Base-by-base conservation (phyloP, 305 asterid genomes). In the Fraxinus nigra region DNA sequence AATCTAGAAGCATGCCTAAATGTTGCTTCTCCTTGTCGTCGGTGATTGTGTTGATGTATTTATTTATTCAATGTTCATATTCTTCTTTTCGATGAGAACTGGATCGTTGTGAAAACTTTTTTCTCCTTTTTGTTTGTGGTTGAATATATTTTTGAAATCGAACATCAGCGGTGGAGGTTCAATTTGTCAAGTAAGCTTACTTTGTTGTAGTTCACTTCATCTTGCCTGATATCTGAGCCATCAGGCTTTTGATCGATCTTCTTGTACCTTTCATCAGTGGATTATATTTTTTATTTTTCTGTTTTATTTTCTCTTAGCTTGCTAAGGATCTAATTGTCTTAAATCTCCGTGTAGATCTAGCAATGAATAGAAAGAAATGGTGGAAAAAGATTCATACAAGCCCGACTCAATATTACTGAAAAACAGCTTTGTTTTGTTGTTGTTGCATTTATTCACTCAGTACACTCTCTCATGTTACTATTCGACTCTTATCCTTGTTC, bases 51-150 rank as follows among this genome's bases (percentile, higher is more conserved):
- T 82, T 63, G 48, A 28, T 14, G 54, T 46, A 74, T 83, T 67
- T 3, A 8, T n/a, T 35, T 76, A 83, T 77, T 35, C 48, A 80
- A 54, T 76, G 75, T 76, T 48, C 35, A 11, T 74, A 65, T 61
- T 83, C 65, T 56, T 56, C 65, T 56, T 56, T 16, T 16, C 10
- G 26, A 18, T 18, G 65, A n/a, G 65, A 6, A 16, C 24, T 48
- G 51, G 51, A 40, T 40, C 1, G 16, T 40, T 40, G 13, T 40
- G 4, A 40, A 40, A 40, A 10, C 51, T 10, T 40, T 40, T 40
- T 2, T 0, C 51, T 3, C 16, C 16, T 10, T 40, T 10, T 40
- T 40, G 0, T 40, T 40, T 2, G 2, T 38, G 67, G 26, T 18
- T n/a, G 67, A 14, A 48, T 48, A 48, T 14, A 48, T 48, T 48